These are phyloP conservation scores for Moesziomyces parantarcticus DNA, from an alignment of 1,284 basidiomycete genomes.

Conservation along the genomic window DNA sequence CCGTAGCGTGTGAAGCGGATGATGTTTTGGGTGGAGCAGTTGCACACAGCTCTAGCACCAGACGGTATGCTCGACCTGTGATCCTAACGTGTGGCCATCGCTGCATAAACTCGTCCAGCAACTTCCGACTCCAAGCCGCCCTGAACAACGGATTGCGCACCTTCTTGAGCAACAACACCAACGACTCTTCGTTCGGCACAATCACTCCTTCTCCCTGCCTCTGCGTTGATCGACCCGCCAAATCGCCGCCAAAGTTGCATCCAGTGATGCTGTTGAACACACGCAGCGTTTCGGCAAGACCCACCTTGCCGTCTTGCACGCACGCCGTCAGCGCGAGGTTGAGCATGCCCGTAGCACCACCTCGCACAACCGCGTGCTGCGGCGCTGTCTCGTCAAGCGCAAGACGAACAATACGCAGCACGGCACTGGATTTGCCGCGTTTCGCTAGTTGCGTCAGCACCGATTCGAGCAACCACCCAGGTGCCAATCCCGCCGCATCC, in stretches of 20 bases:
- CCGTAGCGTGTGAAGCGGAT: no score
- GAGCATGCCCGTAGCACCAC: slow-evolving; percentile 13
- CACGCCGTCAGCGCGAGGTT: slow-evolving; percentile 23
- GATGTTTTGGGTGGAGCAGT: slow-evolving; percentile 1
- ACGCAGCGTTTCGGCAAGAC: slow-evolving; percentile 17
- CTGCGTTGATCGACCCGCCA: neutral
- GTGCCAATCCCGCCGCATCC: slow-evolving; percentile 3
- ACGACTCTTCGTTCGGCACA: slow-evolving; percentile 32
- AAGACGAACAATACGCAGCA: slow-evolving; percentile 20
- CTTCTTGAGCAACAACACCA: slow-evolving; percentile 29
- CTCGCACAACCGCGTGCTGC: neutral
- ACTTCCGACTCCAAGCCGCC: slow-evolving; percentile 21
- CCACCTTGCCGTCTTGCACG: slow-evolving; percentile 6
- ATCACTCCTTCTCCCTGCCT: neutral
- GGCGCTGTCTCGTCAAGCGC: slow-evolving; percentile 16
- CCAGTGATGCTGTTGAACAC: slow-evolving; percentile 29
- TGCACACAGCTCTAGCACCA: slow-evolving; percentile 23
- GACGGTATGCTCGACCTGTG: slow-evolving; percentile 18
- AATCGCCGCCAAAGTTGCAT: neutral
- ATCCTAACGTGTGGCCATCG: slow-evolving; percentile 15
- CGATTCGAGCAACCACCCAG: slow-evolving; percentile 35
- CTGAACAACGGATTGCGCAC: slow-evolving; percentile 28
- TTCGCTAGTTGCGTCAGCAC: slow-evolving; percentile 29
- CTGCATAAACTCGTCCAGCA: slow-evolving; percentile 21
- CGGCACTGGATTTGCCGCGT: slow-evolving; percentile 14